A percentile compares a stretch with the other conserved stretches of the same genome.
Conservation (phyloP, 1,284 basidiomycete genomes). For the Rhodotorula sp. region DNA sequence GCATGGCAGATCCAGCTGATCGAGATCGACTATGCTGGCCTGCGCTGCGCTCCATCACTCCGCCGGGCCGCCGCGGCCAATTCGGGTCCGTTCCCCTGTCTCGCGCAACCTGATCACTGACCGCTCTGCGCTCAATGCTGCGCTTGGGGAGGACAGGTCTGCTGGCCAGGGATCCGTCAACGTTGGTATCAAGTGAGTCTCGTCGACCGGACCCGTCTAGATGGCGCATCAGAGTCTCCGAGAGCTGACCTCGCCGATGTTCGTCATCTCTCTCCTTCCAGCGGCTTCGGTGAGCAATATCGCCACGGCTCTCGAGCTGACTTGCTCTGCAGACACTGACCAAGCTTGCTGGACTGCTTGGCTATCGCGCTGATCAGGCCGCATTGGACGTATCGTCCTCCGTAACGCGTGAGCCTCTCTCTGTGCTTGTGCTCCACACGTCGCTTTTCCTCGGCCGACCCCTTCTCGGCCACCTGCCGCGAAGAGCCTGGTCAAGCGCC, state of each 20-base stretch:
- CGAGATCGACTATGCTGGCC: not conserved
- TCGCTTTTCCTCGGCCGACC: not conserved
- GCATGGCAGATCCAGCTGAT: not conserved
- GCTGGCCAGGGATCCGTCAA: constrained; percentile 51
- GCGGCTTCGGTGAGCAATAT: constrained; percentile 69
- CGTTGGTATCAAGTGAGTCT: constrained; percentile 88
- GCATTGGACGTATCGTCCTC: constrained; percentile 96
- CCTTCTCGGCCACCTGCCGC: too few relatives aligned
- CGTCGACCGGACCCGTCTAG: constrained; percentile 7
- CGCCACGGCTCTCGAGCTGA: not conserved
- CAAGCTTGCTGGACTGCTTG: not conserved
- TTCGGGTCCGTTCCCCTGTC: not conserved
- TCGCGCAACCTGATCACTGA: not conserved
- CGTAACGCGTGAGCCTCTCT: constrained; percentile 68
- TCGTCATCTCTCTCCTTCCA: constrained; percentile 47
- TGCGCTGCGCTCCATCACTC: not conserved
- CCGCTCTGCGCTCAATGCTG: not conserved
- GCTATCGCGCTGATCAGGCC: constrained; percentile 60
- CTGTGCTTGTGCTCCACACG: not conserved
- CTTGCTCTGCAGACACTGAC: not conserved
- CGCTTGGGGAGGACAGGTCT: constrained; percentile 1
- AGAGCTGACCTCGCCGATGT: not conserved
- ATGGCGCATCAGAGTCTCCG: constrained; percentile 20
- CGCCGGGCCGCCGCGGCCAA: too few relatives aligned
- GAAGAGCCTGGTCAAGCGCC: not conserved